Base-by-base conservation (phyloP, 2,329 filamentous ascomycete species). In the Pseudohalonectria lignicola region DNA sequence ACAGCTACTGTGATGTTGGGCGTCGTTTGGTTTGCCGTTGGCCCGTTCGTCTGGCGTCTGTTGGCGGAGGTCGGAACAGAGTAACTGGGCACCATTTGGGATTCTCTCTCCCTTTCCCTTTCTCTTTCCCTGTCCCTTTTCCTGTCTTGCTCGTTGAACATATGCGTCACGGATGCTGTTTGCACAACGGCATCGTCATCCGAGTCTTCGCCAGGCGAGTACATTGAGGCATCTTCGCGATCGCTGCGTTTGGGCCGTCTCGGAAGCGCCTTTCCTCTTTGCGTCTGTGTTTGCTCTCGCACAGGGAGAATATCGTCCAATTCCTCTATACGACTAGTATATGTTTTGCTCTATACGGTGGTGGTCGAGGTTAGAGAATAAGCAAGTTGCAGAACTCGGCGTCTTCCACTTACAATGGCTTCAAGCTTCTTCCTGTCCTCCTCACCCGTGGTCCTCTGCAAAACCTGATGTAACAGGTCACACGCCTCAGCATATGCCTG, bases 401-500 rank as follows among this genome's bases (percentile, higher is more conserved):
- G 16, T n/a, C 15, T 6, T 12, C 6, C 11, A 74, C 83, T 74
- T 68, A 93, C 86, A 64, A 98, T 96, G 36, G 86, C 84, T 53
- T 95, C 86, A 18, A 98, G 68, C 59, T 96, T 96, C 47, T 77
- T 81, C 57, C 81, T 79, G 52, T 98, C 92, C 38, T 94, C 87
- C 25, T 88, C 80, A 6, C 81, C 86, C 10, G 79, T 79, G 41
- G 86, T 95, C 49, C 85, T 78, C 41, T 80, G 66, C 63, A 98
- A 82, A 4, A 98, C 92, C 51, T 93, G 80, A 48, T 90, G 82
- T 39, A 98, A 64, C 42, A 98, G 67, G 39, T 80, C 75, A 54
- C 92, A 98, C 4, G 93, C 92, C 60, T 98, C 92, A 10, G 75
- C 70, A 55, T 98, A 98, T 12, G 90, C 87, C 51, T 86, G 77